Evolutionary conservation across 139 green algal species (phyloP).

Genomic region (Chlorella sp.): DNA sequence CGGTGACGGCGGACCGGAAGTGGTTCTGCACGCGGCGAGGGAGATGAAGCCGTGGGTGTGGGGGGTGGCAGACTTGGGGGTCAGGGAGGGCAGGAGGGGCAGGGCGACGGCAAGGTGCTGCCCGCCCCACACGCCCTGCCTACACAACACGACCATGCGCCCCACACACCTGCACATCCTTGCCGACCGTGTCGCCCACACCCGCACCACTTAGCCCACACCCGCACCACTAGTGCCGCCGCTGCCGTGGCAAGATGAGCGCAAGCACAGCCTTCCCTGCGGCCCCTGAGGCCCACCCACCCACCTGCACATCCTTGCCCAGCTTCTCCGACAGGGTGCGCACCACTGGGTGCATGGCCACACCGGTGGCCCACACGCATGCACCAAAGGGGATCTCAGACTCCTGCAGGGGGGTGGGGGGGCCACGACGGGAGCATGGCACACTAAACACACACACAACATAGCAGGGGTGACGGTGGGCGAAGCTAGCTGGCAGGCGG

Average conservation of each 20-base stretch:
- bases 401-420: background rate
- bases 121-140: too few relatives aligned
- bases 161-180: background rate
- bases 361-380: constrained; percentile 92
- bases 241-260: background rate
- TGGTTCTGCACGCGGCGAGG: constrained; percentile 69
- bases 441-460: background rate
- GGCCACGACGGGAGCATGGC: background rate
- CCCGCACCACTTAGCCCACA: background rate
- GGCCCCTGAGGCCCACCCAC: background rate
- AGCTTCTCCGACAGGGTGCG: constrained; percentile 69
- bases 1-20: constrained; percentile 85
- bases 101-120: too few relatives aligned
- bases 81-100: background rate
- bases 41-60: background rate
- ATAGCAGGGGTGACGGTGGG: too few relatives aligned
- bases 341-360: constrained; percentile 91
- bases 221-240: background rate
- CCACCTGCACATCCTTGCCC: background rate
- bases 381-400: constrained; percentile 83
- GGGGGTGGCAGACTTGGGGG: background rate
- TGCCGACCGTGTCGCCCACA: background rate
- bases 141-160: background rate
- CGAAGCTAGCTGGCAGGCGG: too few relatives aligned
- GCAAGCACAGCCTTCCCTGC: too few relatives aligned